Evolutionary conservation across 306 rosid species (phyloP).

Genomic region (Nissolia schottii): DNA sequence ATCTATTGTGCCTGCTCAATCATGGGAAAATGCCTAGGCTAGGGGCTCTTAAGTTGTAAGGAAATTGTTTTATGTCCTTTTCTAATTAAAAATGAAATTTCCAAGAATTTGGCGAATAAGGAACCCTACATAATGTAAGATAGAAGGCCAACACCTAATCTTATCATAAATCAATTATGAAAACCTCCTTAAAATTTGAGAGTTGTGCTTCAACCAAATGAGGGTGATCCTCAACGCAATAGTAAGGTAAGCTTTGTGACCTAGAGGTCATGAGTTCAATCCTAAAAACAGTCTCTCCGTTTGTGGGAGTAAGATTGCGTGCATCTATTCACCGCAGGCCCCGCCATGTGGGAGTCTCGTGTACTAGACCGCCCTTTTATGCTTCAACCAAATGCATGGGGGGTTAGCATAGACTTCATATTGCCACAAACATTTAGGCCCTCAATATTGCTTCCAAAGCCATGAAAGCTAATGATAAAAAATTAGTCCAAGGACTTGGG

Average conservation of each 20-base stretch:
- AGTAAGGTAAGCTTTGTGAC: too few species aligned
- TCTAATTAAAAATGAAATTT: not conserved
- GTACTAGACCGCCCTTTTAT: too few species aligned
- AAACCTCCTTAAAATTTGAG: not conserved
- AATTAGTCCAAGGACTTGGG: not conserved
- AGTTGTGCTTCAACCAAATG: not conserved
- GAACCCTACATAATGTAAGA: not conserved
- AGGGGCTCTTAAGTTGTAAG: not conserved
- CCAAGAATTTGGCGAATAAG: not conserved
- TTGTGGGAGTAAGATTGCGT: too few species aligned
- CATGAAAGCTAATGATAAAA: not conserved
- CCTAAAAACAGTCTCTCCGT: too few species aligned
- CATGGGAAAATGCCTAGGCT: not conserved
- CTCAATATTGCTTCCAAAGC: not conserved
- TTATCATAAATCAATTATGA: not conserved
- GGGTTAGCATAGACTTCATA: not conserved
- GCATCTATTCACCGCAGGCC: too few species aligned
- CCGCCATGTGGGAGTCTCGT: too few species aligned
- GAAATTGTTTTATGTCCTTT: not conserved
- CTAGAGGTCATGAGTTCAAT: too few species aligned
- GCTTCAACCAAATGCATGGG: not conserved
- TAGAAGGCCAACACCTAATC: not conserved
- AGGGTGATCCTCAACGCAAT: too few species aligned
- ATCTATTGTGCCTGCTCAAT: not conserved
- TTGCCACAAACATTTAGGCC: not conserved